Conservation (phyloP, 805 yeast species). For the Ascoidea rubescens region DNA sequence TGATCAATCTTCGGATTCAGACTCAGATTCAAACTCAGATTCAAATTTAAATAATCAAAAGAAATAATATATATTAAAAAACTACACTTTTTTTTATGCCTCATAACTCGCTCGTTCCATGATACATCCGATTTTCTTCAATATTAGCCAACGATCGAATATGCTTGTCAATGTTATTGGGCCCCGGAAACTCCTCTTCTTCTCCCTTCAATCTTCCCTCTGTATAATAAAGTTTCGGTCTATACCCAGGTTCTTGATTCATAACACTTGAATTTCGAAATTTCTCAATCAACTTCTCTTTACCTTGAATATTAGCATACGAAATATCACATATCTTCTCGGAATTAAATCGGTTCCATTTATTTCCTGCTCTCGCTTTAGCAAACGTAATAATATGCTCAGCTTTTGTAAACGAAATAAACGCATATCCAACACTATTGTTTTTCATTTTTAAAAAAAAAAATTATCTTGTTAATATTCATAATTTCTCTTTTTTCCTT, state of each 20-base stretch:
- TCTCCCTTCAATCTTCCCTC: slow-evolving; percentile 28
- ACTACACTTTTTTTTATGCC: background rate
- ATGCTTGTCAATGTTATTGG: slow-evolving; percentile 12
- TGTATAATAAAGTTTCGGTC: slow-evolving; percentile 33
- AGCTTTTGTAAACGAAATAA: slow-evolving; percentile 32
- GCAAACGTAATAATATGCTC: slow-evolving; percentile 30
- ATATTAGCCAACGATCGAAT: too few relatives aligned
- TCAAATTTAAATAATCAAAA: background rate
- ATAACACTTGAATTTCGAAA: slow-evolving; percentile 36
- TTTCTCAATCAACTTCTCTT: slow-evolving; percentile 27
- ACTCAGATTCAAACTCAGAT: background rate
- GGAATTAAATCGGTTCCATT: slow-evolving; percentile 33
- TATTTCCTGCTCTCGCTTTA: slow-evolving; percentile 28
- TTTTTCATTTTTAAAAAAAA: background rate
- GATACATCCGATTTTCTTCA: too few relatives aligned
- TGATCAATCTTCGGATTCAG: slow-evolving; percentile 3
- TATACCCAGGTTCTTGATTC: slow-evolving; percentile 30
- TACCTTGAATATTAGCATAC: slow-evolving; percentile 39
- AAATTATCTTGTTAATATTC: too few relatives aligned
- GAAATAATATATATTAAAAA: background rate
- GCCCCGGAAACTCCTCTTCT: slow-evolving; percentile 27
- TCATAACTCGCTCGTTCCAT: background rate
- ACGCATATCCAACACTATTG: slow-evolving; percentile 35
- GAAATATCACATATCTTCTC: slow-evolving; percentile 36
- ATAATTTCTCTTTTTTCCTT: too few relatives aligned